Percentiles rank a stretch among this genome's conserved stretches.
Evolutionary conservation across 139 green algal genomes (phyloP).

Genomic region (Coelastrella sp.): DNA sequence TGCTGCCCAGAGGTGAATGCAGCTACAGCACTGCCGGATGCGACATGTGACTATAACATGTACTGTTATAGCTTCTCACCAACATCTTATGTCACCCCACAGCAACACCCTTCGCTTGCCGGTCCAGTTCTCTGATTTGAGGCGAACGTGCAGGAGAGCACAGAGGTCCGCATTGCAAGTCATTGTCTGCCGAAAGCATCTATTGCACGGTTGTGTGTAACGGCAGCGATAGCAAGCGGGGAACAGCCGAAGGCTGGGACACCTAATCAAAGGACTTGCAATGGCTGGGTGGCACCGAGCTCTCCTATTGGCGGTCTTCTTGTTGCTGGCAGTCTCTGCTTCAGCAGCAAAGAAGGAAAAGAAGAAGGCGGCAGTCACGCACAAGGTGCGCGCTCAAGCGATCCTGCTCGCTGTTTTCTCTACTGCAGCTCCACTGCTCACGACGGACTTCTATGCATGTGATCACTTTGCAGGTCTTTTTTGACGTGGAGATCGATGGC

Average conservation of each 20-base stretch:
- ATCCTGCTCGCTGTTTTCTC: neutral
- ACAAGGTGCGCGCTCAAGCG: slow-evolving; percentile 43
- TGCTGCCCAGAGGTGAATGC: too few species aligned
- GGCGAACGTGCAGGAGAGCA: too few species aligned
- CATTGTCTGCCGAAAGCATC: too few species aligned
- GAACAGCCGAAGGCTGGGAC: neutral
- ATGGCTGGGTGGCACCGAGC: slow-evolving; percentile 6
- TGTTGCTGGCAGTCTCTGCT: neutral
- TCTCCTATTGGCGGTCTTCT: neutral
- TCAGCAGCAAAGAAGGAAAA: slow-evolving; percentile 39
- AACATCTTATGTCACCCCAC: too few species aligned
- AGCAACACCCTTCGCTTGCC: too few species aligned
- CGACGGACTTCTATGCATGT: neutral
- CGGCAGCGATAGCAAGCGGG: neutral
- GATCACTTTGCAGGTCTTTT: slow-evolving; percentile 59
- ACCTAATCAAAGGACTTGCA: neutral
- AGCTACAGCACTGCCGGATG: too few species aligned
- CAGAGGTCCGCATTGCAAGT: too few species aligned
- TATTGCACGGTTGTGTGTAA: too few species aligned
- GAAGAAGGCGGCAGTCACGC: slow-evolving; percentile 48
- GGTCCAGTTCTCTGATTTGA: too few species aligned
- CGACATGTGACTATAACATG: too few species aligned
- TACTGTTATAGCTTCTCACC: too few species aligned
- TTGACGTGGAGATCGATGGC: slow-evolving; percentile 81
- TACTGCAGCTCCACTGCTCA: neutral